These are phyloP conservation scores for Vachellia pachyceras DNA, from an alignment of 306 rosid species.

Conservation along the genomic window DNA sequence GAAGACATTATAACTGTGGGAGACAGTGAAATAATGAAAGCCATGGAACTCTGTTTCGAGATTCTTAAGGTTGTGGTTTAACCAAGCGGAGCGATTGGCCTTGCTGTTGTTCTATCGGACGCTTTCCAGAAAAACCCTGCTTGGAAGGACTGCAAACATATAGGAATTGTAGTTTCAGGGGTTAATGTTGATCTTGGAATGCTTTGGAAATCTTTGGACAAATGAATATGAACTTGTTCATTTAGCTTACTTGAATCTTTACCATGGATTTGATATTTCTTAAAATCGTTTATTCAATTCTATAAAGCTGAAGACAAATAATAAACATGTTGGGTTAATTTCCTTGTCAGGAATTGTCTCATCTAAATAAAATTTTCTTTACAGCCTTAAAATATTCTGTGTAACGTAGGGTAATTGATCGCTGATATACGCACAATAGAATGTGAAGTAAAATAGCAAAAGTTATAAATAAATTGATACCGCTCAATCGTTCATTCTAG, in stretches of 20 bases:
- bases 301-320: not conserved
- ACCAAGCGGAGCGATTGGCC: constrained; percentile 97
- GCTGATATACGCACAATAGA: not conserved
- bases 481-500: not conserved
- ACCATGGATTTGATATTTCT: not conserved
- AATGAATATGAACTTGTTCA: constrained; percentile 41
- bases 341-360: not conserved
- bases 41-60: constrained; percentile 83
- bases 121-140: constrained; percentile 70
- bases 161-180: constrained; percentile 86
- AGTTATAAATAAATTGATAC: not conserved
- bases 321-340: not conserved
- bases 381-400: not conserved
- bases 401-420: not conserved
- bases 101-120: constrained; percentile 86
- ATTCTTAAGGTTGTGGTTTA: constrained; percentile 81
- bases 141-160: constrained; percentile 70
- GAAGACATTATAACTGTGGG: constrained; percentile 77
- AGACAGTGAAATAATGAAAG: constrained; percentile 75
- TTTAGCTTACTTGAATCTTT: constrained; percentile 24
- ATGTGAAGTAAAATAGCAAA: not conserved
- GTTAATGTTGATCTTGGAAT: constrained; percentile 82
- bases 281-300: not conserved
- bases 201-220: constrained; percentile 69
- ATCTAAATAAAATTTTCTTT: too few species aligned